Base-by-base conservation (phyloP, 2,329 filamentous ascomycete genomes). In the Pseudocercospora pini-densiflorae region DNA sequence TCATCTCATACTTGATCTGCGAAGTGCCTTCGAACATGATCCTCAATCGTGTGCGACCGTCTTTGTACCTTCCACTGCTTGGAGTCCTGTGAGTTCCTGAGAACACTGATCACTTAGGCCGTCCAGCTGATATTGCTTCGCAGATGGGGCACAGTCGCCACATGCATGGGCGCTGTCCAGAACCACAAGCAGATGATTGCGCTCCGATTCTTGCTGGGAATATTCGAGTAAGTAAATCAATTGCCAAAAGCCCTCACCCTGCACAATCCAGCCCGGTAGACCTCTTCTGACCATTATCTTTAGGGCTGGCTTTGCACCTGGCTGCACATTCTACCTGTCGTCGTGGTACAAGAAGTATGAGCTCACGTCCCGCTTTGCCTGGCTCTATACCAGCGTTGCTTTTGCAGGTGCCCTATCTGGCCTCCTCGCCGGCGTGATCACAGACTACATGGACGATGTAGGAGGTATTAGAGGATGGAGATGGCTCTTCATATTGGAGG, bases 1-100 rank as follows among this genome's bases (percentile, higher is more conserved):
- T 63, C 71, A 54, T 85, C 62, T 79, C 77, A 31, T 89, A 89
- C 69, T 77, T 89, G 0, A 76, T 88, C 16, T 88, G 89, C 83
- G 86, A 89, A 73, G 77, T 89, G 0, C 88, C 87, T 0, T 88
- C 86, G 0, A 90, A 89, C 67, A 79, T 89, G 63, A 72, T 87
- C 0, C 77, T 89, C 2, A 87, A 85, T 0, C 79, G 82, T 3
- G 77, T 86, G 36, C 79, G 81, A 16, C 87, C 86, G 1, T 84
- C 84, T 1, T 64, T 84, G 1, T 88, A 87, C 68, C 79, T 88
- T 1, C 80, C 83, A 0, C 59, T 40, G 23, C 49, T 45, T 31
- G 63, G 63, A n/a, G 63, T 63, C 16, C 40, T 63, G 47, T 51
- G 23, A 51, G 47, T 51, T 5, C n/a, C n/a, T n/a, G n/a, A n/a